Conservation (phyloP, 139 green algal species). For the Chlorella ohadii region DNA sequence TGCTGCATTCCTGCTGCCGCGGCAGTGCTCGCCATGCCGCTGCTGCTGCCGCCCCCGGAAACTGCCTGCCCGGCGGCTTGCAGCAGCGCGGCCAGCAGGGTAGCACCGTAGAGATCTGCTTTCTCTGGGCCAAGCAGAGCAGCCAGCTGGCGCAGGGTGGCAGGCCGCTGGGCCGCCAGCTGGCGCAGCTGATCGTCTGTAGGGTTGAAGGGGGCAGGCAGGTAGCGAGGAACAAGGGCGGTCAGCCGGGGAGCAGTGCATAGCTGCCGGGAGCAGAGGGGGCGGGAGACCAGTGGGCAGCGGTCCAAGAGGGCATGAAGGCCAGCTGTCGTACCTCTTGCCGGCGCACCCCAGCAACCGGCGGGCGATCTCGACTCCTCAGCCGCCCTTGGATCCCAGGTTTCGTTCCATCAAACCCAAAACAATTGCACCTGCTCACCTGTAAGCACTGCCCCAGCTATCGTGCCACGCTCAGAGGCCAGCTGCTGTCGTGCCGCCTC, state of each 20-base stretch:
- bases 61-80: not conserved
- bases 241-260: too few relatives aligned
- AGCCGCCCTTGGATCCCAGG: too few relatives aligned
- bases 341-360: too few relatives aligned
- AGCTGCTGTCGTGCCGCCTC: not conserved
- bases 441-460: conserved; percentile 11
- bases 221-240: too few relatives aligned
- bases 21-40: not conserved
- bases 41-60: not conserved
- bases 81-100: conserved; percentile 16
- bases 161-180: not conserved
- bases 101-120: not conserved
- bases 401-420: not conserved
- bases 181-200: conserved; percentile 4
- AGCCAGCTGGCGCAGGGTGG: conserved; percentile 4
- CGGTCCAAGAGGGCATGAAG: too few relatives aligned
- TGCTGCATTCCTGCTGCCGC: not conserved
- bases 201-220: too few relatives aligned
- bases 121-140: conserved; percentile 14
- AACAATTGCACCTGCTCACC: not conserved
- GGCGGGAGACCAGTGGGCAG: not conserved
- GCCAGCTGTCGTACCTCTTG: too few relatives aligned
- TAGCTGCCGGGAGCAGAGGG: not conserved
- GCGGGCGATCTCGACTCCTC: too few relatives aligned
- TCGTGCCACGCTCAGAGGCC: not conserved